Conservation (phyloP, 352 stramenopile species). For the Globisporangium nodosum region DNA sequence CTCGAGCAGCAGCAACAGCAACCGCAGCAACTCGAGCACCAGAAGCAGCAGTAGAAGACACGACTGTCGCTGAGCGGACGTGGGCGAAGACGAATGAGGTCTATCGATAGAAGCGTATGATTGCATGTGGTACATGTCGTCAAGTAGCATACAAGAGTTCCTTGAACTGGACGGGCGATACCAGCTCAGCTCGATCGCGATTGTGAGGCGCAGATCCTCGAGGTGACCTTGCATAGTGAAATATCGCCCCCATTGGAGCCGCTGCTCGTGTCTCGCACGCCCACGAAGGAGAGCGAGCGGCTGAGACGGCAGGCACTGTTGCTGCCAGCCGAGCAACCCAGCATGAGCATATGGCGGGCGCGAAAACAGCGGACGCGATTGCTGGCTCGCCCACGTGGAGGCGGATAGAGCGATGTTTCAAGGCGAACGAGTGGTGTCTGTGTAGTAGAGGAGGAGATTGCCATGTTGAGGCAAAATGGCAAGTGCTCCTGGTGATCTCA, state of each 20-base stretch:
- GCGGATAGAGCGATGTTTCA: not conserved
- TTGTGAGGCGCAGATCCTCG: too few relatives aligned
- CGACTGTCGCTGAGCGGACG: not conserved
- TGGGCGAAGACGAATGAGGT: too few relatives aligned
- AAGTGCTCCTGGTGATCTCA: too few relatives aligned
- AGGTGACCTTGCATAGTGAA: not conserved
- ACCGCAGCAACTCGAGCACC: not conserved
- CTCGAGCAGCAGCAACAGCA: not conserved
- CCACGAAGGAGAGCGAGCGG: constrained; percentile 28
- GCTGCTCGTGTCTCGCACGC: constrained; percentile 25
- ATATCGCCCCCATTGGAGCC: constrained; percentile 13
- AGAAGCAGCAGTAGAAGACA: not conserved
- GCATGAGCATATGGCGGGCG: not conserved
- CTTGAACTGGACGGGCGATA: too few relatives aligned
- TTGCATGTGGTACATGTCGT: too few relatives aligned
- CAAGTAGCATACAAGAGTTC: too few relatives aligned
- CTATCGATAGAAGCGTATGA: too few relatives aligned
- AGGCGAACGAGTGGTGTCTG: not conserved
- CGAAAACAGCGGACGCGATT: not conserved
- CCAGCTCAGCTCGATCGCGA: too few relatives aligned
- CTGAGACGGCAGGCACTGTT: constrained; percentile 14
- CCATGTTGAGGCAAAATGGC: too few relatives aligned
- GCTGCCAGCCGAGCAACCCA: not conserved
- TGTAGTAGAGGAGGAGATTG: too few relatives aligned
- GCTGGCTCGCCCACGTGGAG: not conserved